These are phyloP conservation scores for Xylariaceae sp. DNA, from an alignment of 2,329 filamentous ascomycete species.

Conservation along the genomic window DNA sequence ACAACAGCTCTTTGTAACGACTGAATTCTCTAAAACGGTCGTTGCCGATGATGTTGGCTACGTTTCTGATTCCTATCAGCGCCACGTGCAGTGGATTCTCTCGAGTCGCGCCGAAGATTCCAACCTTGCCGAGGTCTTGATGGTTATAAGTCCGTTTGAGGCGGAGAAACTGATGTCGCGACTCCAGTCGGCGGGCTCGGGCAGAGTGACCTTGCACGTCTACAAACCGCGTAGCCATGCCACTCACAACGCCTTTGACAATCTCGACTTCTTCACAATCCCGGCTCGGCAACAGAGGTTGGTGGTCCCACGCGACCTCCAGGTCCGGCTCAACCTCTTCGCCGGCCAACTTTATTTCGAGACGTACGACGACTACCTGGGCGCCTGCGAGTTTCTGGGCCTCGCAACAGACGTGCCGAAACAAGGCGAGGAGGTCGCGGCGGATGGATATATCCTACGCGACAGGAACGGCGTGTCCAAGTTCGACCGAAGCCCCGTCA, in stretches of 20 bases:
- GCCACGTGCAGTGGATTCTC: conserved; percentile 15
- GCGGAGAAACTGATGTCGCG: conserved; percentile 1
- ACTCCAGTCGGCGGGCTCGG: not conserved
- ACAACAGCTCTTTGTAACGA: conserved; percentile 9
- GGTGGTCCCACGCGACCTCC: not conserved
- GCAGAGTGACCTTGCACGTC: conserved; percentile 8
- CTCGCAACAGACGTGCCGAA: not conserved
- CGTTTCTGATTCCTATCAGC: conserved; percentile 8
- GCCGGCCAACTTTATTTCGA: conserved; percentile 14
- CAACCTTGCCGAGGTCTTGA: not conserved
- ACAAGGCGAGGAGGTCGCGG: conserved; percentile 1
- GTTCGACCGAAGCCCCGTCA: conserved; percentile 8
- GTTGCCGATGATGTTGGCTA: not conserved
- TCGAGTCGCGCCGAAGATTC: not conserved
- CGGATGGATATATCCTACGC: conserved; percentile 12
- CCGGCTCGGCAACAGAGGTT: not conserved
- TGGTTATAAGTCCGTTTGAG: conserved; percentile 15
- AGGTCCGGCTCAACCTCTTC: conserved; percentile 10
- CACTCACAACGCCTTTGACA: conserved; percentile 4
- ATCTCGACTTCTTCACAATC: conserved; percentile 10
- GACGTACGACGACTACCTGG: conserved; percentile 7
- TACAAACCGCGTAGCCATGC: conserved; percentile 11
- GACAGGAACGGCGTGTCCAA: conserved; percentile 1
- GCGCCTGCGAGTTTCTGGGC: conserved; percentile 9
- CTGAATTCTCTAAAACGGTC: conserved; percentile 11